Conservation (phyloP, 768 basidiomycete genomes). For the Tylopilus sp. region DNA sequence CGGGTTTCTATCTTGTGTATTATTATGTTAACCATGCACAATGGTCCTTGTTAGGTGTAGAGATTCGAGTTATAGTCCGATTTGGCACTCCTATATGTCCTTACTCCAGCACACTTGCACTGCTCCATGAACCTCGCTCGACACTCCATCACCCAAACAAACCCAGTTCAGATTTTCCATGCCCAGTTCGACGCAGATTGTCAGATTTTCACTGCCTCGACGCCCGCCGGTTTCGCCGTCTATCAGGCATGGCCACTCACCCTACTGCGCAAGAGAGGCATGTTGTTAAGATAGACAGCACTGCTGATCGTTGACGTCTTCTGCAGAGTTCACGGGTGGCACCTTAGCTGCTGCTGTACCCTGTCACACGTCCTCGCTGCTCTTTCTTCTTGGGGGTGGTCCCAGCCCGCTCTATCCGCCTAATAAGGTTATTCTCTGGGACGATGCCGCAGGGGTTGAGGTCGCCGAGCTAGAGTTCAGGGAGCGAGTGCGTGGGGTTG, state of each 20-base stretch:
- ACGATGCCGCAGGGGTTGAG: conserved; percentile 71
- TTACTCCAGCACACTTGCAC: conserved; percentile 6
- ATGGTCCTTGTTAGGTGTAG: not conserved
- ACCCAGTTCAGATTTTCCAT: conserved; percentile 72
- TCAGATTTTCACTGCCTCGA: conserved; percentile 75
- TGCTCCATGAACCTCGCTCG: conserved; percentile 80
- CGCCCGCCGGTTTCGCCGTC: conserved; percentile 79
- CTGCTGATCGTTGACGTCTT: conserved; percentile 16
- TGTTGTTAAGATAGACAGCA: conserved; percentile 7
- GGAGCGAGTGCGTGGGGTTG: conserved; percentile 76
- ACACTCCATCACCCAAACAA: conserved; percentile 75
- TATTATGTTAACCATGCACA: conserved; percentile 10
- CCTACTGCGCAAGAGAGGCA: conserved; percentile 81
- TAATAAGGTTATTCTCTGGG: conserved; percentile 91
- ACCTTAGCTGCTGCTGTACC: conserved; percentile 77
- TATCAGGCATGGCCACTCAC: conserved; percentile 74
- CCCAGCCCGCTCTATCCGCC: conserved; percentile 85
- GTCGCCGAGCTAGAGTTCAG: conserved; percentile 89
- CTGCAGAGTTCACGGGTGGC: conserved; percentile 70
- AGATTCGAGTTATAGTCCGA: not conserved
- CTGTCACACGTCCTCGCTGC: conserved; percentile 74
- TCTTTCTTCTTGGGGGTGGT: conserved; percentile 86
- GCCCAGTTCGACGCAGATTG: conserved; percentile 78
- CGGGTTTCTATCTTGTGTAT: conserved; percentile 23
- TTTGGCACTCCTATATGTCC: conserved; percentile 22